Evolutionary conservation across 2,329 filamentous ascomycete species (phyloP).

Genomic region (Coleophoma crateriformis): DNA sequence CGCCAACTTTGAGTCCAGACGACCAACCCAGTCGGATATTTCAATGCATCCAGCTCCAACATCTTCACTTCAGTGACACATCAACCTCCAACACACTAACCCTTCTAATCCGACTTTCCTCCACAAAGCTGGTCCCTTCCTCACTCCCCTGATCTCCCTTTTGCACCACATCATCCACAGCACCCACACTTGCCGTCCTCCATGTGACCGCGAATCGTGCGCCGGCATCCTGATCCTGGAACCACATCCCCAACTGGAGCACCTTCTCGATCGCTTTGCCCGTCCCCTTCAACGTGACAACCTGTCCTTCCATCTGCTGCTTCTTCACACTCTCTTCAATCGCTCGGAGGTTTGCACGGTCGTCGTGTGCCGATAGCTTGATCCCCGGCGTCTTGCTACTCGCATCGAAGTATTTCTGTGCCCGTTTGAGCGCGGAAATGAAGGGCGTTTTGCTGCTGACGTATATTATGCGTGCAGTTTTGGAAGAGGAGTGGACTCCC

Average conservation of each 20-base stretch:
- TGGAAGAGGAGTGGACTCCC: conserved; percentile 11
- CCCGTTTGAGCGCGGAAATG: conserved; percentile 23
- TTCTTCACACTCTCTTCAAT: conserved; percentile 13
- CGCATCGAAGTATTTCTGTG: conserved; percentile 17
- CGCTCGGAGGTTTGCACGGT: conserved; percentile 7
- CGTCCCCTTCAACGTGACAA: conserved; percentile 24
- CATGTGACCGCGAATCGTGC: conserved; percentile 13
- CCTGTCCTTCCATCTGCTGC: conserved; percentile 9
- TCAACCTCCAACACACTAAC: conserved; percentile 23
- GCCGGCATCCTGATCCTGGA: conserved; percentile 19
- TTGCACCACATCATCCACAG: conserved; percentile 26
- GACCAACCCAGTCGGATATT: no score
- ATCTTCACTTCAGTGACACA: no score
- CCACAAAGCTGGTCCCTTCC: conserved; percentile 6
- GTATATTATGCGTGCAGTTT: conserved; percentile 22
- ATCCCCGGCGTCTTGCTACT: conserved; percentile 16
- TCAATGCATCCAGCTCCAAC: no score
- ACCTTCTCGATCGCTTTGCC: conserved; percentile 26
- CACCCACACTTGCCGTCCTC: conserved; percentile 24
- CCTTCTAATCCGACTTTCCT: conserved; percentile 15
- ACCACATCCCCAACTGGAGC: conserved; percentile 20
- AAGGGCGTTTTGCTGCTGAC: conserved; percentile 22
- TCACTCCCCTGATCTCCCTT: not conserved
- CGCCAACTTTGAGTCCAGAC: no score
- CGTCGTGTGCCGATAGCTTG: conserved; percentile 1